Conservation (phyloP, 1,284 basidiomycete species). For the Fistulinella cinereoalba region DNA sequence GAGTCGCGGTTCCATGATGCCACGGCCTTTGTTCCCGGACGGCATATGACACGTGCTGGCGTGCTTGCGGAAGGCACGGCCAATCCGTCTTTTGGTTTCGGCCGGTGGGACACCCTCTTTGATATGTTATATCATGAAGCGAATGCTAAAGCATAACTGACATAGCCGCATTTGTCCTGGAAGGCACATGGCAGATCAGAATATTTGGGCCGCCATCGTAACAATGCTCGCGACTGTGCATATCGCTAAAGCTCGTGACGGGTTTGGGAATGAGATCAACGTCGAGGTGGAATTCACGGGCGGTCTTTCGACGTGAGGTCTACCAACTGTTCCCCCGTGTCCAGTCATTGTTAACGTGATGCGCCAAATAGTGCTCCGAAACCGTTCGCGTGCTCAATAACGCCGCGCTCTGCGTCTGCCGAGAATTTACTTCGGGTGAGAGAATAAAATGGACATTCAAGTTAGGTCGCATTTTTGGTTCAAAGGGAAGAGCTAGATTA, state of each 20-base stretch:
- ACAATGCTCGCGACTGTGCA: constrained; percentile 24
- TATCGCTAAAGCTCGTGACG: constrained; percentile 18
- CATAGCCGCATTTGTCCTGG: constrained; percentile 26
- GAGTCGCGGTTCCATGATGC: constrained; percentile 24
- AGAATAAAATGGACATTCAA: background rate
- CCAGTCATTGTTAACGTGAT: constrained; percentile 6
- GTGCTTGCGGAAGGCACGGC: constrained; percentile 1
- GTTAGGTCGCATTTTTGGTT: background rate
- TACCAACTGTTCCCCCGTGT: background rate
- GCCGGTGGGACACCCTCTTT: constrained; percentile 22
- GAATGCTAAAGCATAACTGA: background rate
- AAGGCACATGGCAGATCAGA: constrained; percentile 24
- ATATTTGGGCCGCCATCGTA: constrained; percentile 24
- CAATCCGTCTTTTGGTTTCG: constrained; percentile 23
- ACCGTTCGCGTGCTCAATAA: constrained; percentile 25
- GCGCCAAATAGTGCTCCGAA: constrained; percentile 16
- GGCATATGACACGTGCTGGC: constrained; percentile 23
- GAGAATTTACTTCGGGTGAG: constrained; percentile 18
- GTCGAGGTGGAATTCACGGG: constrained; percentile 24
- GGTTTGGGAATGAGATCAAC: constrained; percentile 22
- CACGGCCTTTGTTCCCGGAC: constrained; percentile 26
- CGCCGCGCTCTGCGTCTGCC: constrained; percentile 11
- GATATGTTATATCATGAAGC: background rate
- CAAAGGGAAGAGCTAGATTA: background rate
- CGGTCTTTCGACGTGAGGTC: constrained; percentile 20